phyloP scores from a whole-genome alignment of 208 protist species.

The Leishmania guyanensis region DNA sequence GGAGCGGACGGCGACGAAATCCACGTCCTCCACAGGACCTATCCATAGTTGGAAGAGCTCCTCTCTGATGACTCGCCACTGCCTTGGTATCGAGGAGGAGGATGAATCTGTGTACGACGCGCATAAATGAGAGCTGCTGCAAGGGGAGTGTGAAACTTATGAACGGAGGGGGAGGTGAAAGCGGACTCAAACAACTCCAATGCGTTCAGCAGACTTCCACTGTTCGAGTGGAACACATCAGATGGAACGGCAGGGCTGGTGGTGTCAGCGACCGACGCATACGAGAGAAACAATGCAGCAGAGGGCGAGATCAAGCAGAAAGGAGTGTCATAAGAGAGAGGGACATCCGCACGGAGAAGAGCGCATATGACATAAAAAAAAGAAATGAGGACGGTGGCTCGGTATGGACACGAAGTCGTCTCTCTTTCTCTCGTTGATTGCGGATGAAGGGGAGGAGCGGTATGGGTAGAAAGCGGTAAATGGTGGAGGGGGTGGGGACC shows the following conservation, averaged over 20 bases:
- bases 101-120: background rate
- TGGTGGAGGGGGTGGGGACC: background rate
- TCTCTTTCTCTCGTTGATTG: too few relatives aligned
- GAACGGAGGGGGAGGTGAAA: background rate
- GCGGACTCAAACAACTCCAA: background rate
- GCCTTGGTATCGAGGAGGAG: background rate
- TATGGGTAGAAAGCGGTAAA: background rate
- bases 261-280: background rate
- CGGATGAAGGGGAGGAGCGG: too few relatives aligned
- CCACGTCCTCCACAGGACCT: conserved; percentile 22
- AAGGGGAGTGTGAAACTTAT: background rate
- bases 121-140: background rate
- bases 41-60: conserved; percentile 17
- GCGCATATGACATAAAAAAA: background rate
- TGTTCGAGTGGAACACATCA: background rate
- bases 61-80: background rate
- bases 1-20: background rate
- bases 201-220: background rate
- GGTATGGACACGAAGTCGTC: too few relatives aligned
- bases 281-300: background rate
- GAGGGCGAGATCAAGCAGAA: background rate
- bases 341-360: background rate
- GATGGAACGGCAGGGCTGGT: background rate
- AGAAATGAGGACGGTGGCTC: too few relatives aligned
- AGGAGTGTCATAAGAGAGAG: background rate